Percentiles rank a stretch among this genome's conserved stretches.
Evolutionary conservation across 2,329 filamentous ascomycete genomes (phyloP).

Genomic region (Ophiostoma tasmaniense): DNA sequence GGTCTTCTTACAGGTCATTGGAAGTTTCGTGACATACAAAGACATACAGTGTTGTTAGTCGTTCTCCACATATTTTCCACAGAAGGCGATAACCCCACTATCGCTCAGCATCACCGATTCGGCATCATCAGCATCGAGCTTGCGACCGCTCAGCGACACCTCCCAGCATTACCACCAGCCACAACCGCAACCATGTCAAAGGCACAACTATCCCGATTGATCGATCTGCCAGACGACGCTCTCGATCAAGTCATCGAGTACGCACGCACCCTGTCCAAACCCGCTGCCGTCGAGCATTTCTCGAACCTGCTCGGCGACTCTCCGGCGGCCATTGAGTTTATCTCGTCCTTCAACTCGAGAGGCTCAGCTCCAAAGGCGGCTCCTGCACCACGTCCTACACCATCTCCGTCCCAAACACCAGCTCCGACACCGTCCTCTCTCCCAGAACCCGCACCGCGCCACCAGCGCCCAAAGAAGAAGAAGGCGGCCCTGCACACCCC

Average conservation of each 20-base stretch:
- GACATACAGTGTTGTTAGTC: background rate
- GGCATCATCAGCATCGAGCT: background rate
- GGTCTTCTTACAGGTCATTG: no score
- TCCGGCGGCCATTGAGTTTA: conserved; percentile 65
- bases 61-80: background rate
- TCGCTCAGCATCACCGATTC: background rate
- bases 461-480: conserved; percentile 40
- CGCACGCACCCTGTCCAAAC: conserved; percentile 64
- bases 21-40: no score
- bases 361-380: conserved; percentile 30
- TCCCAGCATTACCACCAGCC: background rate
- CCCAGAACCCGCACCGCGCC: conserved; percentile 41
- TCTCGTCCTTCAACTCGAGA: conserved; percentile 70
- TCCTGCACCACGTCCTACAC: background rate
- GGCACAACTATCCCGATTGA: conserved; percentile 65
- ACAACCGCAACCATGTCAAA: conserved; percentile 39
- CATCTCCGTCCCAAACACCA: background rate
- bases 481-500: conserved; percentile 59
- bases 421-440: background rate
- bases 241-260: conserved; percentile 80
- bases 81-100: background rate
- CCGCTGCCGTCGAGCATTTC: conserved; percentile 74
- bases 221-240: conserved; percentile 78
- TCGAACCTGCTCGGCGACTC: conserved; percentile 83
- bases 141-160: background rate